A percentile compares a stretch with the other conserved stretches of the same genome.
phyloP scores from a whole-genome alignment of 78 protist genomes.

The Speleostelium caveatum region DNA sequence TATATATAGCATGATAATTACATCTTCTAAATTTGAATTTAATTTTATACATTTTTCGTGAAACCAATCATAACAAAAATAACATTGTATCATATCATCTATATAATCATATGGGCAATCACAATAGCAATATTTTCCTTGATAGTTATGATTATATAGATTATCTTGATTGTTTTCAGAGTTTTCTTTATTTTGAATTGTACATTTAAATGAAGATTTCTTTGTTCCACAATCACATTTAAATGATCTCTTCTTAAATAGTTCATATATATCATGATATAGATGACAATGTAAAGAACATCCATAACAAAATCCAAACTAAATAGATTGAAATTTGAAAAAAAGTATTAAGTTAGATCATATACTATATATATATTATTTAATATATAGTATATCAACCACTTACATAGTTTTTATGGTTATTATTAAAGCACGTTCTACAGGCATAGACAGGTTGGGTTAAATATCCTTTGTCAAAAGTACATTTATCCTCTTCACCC shows the following conservation, averaged over 20 bases:
- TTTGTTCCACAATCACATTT: constrained; percentile 84
- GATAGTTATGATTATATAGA: constrained; percentile 70
- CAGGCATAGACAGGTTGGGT: constrained; percentile 79
- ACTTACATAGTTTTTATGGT: background rate
- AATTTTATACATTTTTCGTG: constrained; percentile 69
- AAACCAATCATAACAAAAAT: constrained; percentile 75
- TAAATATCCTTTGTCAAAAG: constrained; percentile 79
- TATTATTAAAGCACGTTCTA: constrained; percentile 44
- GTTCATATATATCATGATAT: constrained; percentile 68
- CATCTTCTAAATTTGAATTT: constrained; percentile 42
- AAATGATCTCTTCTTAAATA: constrained; percentile 67
- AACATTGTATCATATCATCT: constrained; percentile 77
- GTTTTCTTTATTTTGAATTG: constrained; percentile 1
- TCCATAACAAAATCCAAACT: constrained; percentile 80
- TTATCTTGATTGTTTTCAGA: constrained; percentile 31
- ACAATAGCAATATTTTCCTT: constrained; percentile 79
- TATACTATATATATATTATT: background rate
- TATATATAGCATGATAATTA: background rate
- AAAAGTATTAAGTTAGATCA: background rate
- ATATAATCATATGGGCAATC: constrained; percentile 46
- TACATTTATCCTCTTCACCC: constrained; percentile 72
- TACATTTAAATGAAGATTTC: background rate
- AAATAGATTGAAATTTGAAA: background rate
- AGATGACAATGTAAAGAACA: constrained; percentile 79
- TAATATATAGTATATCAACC: no score